These are phyloP conservation scores for Alternaria angustiovoidea DNA, from an alignment of 2,329 filamentous ascomycete species.

Conservation along the genomic window DNA sequence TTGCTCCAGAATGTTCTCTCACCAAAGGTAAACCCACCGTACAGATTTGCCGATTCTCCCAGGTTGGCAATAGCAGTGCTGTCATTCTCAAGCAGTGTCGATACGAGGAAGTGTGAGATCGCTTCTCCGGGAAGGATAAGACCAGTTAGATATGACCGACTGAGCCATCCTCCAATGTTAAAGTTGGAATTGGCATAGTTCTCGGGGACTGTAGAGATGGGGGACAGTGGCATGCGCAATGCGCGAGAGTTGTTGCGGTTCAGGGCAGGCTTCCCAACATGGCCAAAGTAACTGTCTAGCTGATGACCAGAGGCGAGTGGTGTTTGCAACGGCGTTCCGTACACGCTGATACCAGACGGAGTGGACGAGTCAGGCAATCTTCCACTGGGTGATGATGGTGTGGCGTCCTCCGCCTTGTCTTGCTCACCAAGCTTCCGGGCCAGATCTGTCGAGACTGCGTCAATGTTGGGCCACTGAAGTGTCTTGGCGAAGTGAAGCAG, in stretches of 20 bases:
- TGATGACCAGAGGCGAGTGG: constrained; percentile 40
- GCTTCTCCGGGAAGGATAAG: constrained; percentile 63
- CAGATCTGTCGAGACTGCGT: constrained; percentile 50
- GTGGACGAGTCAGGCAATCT: constrained; percentile 36
- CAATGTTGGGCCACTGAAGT: constrained; percentile 59
- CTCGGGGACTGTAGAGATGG: constrained; percentile 19
- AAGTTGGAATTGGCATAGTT: constrained; percentile 22
- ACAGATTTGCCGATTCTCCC: constrained; percentile 61
- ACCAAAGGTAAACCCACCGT: constrained; percentile 63
- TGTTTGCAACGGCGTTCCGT: constrained; percentile 51
- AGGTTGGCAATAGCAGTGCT: constrained; percentile 57
- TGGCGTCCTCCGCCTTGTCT: constrained; percentile 21
- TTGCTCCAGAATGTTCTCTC: constrained; percentile 66
- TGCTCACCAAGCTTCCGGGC: constrained; percentile 45
- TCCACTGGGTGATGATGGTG: constrained; percentile 27
- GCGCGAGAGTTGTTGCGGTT: constrained; percentile 39
- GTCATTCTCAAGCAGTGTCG: constrained; percentile 64
- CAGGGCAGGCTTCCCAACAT: constrained; percentile 34
- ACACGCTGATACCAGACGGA: constrained; percentile 45
- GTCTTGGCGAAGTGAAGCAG: constrained; percentile 60
- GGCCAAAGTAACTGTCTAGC: constrained; percentile 48
- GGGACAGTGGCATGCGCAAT: constrained; percentile 43
- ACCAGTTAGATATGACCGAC: constrained; percentile 63
- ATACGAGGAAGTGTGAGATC: constrained; percentile 64
- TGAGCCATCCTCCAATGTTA: constrained; percentile 62